phyloP scores from a whole-genome alignment of 768 basidiomycete species.

The Lactarius hengduanensis region DNA sequence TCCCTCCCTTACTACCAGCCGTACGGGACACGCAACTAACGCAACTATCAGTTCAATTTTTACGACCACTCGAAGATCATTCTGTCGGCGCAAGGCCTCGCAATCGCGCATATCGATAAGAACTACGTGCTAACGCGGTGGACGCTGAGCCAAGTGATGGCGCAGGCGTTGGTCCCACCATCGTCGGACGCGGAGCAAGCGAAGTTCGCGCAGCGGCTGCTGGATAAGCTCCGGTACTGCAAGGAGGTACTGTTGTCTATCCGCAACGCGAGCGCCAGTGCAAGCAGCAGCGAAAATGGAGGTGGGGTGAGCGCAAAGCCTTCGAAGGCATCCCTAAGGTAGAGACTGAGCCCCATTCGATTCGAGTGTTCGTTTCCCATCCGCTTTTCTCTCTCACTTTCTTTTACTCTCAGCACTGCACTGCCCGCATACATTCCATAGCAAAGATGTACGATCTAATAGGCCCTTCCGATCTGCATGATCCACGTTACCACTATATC shows the following conservation, averaged over 20 bases:
- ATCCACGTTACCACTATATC: conserved; percentile 17
- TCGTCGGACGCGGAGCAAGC: conserved; percentile 50
- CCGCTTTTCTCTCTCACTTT: background rate
- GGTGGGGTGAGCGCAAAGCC: conserved; percentile 10
- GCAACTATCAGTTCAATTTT: conserved; percentile 82
- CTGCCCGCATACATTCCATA: conserved; percentile 11
- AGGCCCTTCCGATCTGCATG: conserved; percentile 19
- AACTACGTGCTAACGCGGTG: conserved; percentile 74
- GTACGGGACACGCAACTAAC: conserved; percentile 15
- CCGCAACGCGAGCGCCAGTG: conserved; percentile 50
- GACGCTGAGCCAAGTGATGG: conserved; percentile 70
- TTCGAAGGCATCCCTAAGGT: conserved; percentile 19
- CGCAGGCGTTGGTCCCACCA: conserved; percentile 44
- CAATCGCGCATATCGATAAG: conserved; percentile 91
- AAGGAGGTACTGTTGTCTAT: conserved; percentile 80
- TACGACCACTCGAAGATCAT: conserved; percentile 97
- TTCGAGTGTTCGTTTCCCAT: conserved; percentile 2
- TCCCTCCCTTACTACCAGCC: conserved; percentile 7
- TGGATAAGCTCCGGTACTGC: conserved; percentile 84
- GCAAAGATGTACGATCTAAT: conserved; percentile 25
- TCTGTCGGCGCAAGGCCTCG: conserved; percentile 72
- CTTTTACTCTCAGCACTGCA: background rate
- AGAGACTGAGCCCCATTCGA: background rate
- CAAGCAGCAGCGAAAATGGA: conserved; percentile 10
- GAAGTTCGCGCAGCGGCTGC: conserved; percentile 60